These are phyloP conservation scores for Triadica sebifera DNA, from an alignment of 345 rosid genomes.

Conservation along the genomic window DNA sequence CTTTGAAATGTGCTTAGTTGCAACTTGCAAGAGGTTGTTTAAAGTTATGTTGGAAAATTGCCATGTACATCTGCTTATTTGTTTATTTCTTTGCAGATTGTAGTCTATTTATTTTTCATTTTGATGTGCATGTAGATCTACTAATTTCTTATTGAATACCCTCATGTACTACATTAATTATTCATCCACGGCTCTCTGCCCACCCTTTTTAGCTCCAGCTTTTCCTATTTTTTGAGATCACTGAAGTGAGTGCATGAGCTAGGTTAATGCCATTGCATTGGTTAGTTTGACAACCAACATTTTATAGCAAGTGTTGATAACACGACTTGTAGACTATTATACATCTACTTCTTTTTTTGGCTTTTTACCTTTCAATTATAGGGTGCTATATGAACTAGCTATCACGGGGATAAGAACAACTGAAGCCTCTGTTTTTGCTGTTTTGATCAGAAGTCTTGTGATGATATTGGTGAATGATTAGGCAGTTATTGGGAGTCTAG, in stretches of 20 bases:
- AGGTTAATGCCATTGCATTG: neutral
- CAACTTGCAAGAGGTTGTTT: neutral
- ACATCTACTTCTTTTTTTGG: neutral
- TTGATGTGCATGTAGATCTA: constrained; percentile 10
- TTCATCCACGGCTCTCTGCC: neutral
- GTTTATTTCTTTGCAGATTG: neutral
- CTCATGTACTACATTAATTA: neutral
- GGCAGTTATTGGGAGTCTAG: neutral
- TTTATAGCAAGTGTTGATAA: no score
- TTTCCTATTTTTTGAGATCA: neutral
- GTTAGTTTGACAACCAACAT: neutral
- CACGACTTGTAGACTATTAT: neutral
- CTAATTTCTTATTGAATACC: no score
- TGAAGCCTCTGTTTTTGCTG: neutral
- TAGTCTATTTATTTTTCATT: neutral
- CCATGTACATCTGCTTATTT: neutral
- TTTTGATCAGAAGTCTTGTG: neutral
- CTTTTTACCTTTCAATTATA: neutral
- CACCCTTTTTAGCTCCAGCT: neutral
- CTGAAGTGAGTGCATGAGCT: no score
- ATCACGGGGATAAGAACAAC: neutral
- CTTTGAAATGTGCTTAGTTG: constrained; percentile 1
- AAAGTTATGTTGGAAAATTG: neutral
- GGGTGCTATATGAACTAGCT: no score
- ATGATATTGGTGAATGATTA: neutral